Base-by-base conservation (phyloP, 192 early-diverging fungal species). In the Backusella westeae region DNA sequence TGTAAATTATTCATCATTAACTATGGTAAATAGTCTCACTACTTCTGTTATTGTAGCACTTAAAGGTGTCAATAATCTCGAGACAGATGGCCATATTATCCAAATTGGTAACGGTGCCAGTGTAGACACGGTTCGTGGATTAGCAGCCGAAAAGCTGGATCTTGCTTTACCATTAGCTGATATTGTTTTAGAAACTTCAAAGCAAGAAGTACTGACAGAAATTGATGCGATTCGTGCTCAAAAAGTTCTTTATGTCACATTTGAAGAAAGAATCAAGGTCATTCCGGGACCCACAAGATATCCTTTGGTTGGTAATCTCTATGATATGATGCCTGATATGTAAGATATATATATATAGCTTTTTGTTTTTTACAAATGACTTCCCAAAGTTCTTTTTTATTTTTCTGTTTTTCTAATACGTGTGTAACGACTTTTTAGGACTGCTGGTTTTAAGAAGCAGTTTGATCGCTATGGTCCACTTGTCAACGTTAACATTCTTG, bases 401-500 rank as follows among this genome's bases (percentile, higher is more conserved):
- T 38, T 49, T 49, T 39, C 12, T 4, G 15, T 49, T 49, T 49
- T 49, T 59, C 21, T 59, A 59, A 59, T 59, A 23, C 12, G 10
- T 14, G 56, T 59, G 56, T 63, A 70, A 59, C 10, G n/a, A 4
- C 36, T 68, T 49, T 34, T 26, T 69, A 78, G 81, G n/a, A 10
- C 32, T 15, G 75, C 44, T 9, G 65, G 46, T 1, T 70, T 67
- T 67, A 39, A 34, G 21, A 35, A 59, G 21, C 78, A 87, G 12
- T 86, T 88, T 49, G 68, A 65, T 34, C 71, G 78, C n/a, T 82
- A 82, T 52, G 79, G 78, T 29, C 80, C 80, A 1, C 41, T 86
- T 17, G 74, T 86, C 10, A 71, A 65, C 6, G 46, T 85, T 14
- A 83, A 15, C 6, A 23, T 75, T 19, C 32, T 71, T 63, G 67